Evolutionary conservation across 192 early-diverging fungal species (phyloP).

Genomic region (Ambispora gerdemannii): DNA sequence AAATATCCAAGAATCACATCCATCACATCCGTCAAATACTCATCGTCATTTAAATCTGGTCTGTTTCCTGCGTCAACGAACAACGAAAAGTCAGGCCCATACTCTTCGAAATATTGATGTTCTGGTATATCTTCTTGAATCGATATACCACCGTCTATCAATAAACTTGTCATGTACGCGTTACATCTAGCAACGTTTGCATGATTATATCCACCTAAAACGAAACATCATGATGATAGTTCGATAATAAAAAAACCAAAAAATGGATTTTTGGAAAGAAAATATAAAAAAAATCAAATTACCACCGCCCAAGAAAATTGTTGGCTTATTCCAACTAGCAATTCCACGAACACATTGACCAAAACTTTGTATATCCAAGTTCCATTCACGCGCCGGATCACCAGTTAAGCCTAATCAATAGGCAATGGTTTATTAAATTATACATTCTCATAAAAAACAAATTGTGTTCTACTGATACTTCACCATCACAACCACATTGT

Average conservation of each 20-base stretch:
- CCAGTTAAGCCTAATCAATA: constrained; percentile 38
- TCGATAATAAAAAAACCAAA: constrained; percentile 22
- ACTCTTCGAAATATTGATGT: constrained; percentile 42
- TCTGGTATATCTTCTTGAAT: constrained; percentile 36
- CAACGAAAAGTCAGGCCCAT: constrained; percentile 38
- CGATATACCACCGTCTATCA: constrained; percentile 33
- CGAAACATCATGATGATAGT: constrained; percentile 53
- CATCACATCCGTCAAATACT: too few relatives aligned
- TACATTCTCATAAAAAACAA: not conserved
- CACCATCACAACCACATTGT: constrained; percentile 71
- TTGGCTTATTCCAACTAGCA: constrained; percentile 36
- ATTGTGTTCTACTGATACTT: not conserved
- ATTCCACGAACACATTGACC: constrained; percentile 37
- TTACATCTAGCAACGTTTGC: constrained; percentile 74
- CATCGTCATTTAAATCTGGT: constrained; percentile 34
- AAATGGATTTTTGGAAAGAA: constrained; percentile 29
- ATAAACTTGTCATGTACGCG: constrained; percentile 71
- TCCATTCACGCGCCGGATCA: constrained; percentile 43
- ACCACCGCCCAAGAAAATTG: constrained; percentile 43
- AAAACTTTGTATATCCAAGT: constrained; percentile 34
- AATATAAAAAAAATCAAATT: not conserved
- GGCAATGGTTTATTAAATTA: too few relatives aligned
- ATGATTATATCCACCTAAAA: constrained; percentile 70
- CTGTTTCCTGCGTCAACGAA: constrained; percentile 34
- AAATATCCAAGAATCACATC: too few relatives aligned